A percentile compares a stretch with the other conserved stretches of the same genome.
phyloP scores from a whole-genome alignment of 2,329 filamentous ascomycete species.

The Hyphodiscus sp. region DNA sequence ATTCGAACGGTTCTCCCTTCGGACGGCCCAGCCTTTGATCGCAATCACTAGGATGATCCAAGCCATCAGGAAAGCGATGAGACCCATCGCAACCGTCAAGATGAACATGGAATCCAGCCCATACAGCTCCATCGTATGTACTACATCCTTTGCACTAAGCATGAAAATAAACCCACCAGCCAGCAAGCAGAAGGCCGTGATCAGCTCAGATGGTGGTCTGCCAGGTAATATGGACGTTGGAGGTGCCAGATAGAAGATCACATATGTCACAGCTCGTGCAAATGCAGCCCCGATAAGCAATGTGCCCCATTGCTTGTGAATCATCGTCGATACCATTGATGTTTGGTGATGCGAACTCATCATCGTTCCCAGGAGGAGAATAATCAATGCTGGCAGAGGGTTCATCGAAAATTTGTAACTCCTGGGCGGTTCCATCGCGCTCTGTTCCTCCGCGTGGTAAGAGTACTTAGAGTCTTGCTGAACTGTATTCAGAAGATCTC shows the following conservation, averaged over 20 bases:
- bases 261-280: constrained; percentile 71
- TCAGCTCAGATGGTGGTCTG: constrained; percentile 82
- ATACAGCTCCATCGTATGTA: constrained; percentile 70
- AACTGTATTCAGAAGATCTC: constrained; percentile 55
- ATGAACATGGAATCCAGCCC: constrained; percentile 85
- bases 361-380: constrained; percentile 84
- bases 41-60: constrained; percentile 74
- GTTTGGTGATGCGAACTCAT: constrained; percentile 80
- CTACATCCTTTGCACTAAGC: constrained; percentile 73
- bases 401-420: constrained; percentile 75
- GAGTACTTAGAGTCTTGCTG: constrained; percentile 32
- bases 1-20: constrained; percentile 30
- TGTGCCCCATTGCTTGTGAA: constrained; percentile 90
- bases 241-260: constrained; percentile 72
- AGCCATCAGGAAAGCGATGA: constrained; percentile 78
- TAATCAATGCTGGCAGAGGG: constrained; percentile 79
- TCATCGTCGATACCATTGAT: constrained; percentile 80
- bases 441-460: constrained; percentile 35
- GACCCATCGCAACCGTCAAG: constrained; percentile 80
- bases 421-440: constrained; percentile 50
- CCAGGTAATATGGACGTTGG: constrained; percentile 75
- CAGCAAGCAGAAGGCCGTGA: constrained; percentile 80
- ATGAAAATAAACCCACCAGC: constrained; percentile 88
- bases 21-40: constrained; percentile 78
- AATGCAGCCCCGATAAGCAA: constrained; percentile 76